These are phyloP conservation scores for Morella rubra DNA, from an alignment of 306 rosid species.

Conservation along the genomic window DNA sequence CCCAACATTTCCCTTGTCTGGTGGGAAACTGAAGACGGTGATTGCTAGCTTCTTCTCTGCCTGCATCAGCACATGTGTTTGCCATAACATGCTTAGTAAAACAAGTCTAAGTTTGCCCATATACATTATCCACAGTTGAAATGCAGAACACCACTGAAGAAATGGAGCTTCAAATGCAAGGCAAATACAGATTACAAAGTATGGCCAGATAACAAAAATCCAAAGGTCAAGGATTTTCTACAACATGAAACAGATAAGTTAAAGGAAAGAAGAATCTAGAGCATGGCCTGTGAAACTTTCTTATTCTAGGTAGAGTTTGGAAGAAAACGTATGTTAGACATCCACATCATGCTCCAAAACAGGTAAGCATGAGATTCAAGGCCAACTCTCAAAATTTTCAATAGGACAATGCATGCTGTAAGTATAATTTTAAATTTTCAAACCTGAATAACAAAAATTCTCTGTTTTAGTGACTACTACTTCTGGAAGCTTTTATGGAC, in stretches of 20 bases:
- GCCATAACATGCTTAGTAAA: constrained; percentile 18
- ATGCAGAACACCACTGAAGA: background rate
- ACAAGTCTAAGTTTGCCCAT: constrained; percentile 13
- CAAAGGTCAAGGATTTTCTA: background rate
- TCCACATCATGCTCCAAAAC: background rate
- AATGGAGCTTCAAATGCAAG: background rate
- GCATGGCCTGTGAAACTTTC: background rate
- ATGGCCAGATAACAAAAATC: constrained; percentile 3
- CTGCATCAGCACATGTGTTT: constrained; percentile 43
- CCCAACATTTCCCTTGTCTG: constrained; percentile 99
- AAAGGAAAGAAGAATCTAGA: background rate
- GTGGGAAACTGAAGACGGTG: constrained; percentile 98
- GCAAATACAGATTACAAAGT: background rate
- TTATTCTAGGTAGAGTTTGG: constrained; percentile 5
- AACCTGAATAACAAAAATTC: background rate
- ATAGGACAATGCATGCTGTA: background rate
- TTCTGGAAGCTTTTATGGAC: background rate
- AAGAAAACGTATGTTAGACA: background rate
- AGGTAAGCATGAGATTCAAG: background rate
- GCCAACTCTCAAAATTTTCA: background rate
- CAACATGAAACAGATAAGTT: background rate
- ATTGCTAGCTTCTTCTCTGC: constrained; percentile 81
- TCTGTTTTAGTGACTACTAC: background rate
- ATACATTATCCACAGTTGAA: background rate
- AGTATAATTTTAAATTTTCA: background rate